Percentiles rank a stretch among this genome's conserved stretches.
phyloP scores from a whole-genome alignment of 192 early-diverging fungal species.

The Podila horticola region DNA sequence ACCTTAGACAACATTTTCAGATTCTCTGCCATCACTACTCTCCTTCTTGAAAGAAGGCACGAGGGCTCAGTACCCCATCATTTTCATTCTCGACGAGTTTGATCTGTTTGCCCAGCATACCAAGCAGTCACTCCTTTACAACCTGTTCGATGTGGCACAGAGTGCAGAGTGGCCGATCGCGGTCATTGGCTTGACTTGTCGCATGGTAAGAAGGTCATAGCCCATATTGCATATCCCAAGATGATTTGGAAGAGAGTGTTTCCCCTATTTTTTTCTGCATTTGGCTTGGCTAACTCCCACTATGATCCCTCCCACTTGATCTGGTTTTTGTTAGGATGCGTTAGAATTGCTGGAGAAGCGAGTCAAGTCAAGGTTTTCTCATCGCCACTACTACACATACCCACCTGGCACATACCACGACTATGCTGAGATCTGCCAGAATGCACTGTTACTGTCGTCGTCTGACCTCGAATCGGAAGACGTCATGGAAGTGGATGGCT shows the following conservation, averaged over 20 bases:
- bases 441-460: constrained; percentile 54
- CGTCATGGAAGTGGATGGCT: constrained; percentile 1
- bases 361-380: constrained; percentile 94
- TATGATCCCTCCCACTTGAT: background rate
- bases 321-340: constrained; percentile 67
- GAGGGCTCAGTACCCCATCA: constrained; percentile 65
- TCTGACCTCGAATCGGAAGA: constrained; percentile 21
- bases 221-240: background rate
- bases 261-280: background rate
- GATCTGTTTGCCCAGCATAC: constrained; percentile 91
- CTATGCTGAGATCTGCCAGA: constrained; percentile 66
- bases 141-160: constrained; percentile 91
- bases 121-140: constrained; percentile 95
- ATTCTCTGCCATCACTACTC: constrained; percentile 73
- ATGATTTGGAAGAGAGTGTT: background rate
- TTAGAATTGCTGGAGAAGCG: constrained; percentile 91
- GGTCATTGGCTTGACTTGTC: constrained; percentile 86
- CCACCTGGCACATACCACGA: constrained; percentile 63
- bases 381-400: constrained; percentile 81
- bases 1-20: constrained; percentile 72
- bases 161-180: constrained; percentile 85
- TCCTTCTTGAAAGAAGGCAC: constrained; percentile 69
- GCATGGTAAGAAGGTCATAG: constrained; percentile 58
- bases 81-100: constrained; percentile 95
- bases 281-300: background rate